These are phyloP conservation scores for Ceratocystis cubensis DNA, from an alignment of 2,329 filamentous ascomycete genomes.

Conservation along the genomic window DNA sequence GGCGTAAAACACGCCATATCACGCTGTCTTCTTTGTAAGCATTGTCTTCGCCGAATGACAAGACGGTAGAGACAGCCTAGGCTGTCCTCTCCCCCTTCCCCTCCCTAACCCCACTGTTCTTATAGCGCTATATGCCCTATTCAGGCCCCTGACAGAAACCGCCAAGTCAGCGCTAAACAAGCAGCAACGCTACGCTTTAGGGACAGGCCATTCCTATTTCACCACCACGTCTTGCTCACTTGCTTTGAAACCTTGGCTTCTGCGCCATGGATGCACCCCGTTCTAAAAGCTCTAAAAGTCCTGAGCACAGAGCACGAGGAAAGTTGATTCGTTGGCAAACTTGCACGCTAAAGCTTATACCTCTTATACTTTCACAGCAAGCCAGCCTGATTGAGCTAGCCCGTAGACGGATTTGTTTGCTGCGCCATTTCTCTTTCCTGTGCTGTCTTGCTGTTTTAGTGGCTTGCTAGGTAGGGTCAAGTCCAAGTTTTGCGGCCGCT, in stretches of 20 bases:
- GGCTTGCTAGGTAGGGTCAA: too few relatives aligned
- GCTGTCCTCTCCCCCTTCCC: neutral
- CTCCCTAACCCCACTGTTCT: neutral
- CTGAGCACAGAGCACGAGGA: neutral
- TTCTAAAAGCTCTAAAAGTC: neutral
- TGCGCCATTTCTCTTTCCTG: neutral
- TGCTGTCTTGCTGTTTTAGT: neutral
- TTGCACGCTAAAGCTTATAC: neutral
- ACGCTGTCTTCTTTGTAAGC: neutral
- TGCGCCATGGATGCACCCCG: neutral
- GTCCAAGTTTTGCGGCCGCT: too few relatives aligned
- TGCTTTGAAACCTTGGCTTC: constrained; percentile 2
- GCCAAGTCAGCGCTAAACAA: neutral
- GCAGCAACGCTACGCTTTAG: neutral
- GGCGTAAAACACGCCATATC: too few relatives aligned
- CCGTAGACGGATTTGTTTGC: neutral
- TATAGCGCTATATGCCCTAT: neutral
- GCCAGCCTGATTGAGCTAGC: neutral
- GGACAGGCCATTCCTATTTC: neutral
- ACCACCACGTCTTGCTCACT: neutral
- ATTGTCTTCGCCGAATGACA: neutral
- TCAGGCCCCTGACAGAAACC: neutral
- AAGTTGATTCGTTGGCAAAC: neutral
- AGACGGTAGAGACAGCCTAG: neutral
- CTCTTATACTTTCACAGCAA: neutral